Evolutionary conservation across 768 basidiomycete genomes (phyloP), one percentile per base, ranked within the genome.

Genomic region (Chalciporus piperatus): DNA sequence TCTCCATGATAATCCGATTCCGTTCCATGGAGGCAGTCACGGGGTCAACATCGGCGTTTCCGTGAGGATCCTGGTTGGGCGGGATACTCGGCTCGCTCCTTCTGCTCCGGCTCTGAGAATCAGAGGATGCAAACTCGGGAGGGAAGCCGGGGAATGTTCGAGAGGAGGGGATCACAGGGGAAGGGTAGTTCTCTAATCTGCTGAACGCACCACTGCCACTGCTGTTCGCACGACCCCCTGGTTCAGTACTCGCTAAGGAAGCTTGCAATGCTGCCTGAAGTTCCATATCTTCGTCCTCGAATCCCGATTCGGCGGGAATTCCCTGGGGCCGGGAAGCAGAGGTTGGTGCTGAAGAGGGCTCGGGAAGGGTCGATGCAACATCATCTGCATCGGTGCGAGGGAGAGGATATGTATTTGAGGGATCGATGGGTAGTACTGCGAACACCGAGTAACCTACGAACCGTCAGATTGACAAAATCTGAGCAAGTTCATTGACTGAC

Each of bases 211-310:
- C 27, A 17, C 46, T n/a, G n/a, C 47, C 33, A 48, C 48, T 55
- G n/a, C 45, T 33, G 48, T 47, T 54, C 9, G 55, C 32, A 25
- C 32, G 14, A 19, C 45, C 39, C 27, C 37, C 19, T 44, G 13
- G 47, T 16, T 41, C 53, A 20, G 57, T 37, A 30, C 66, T 66
- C 62, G 73, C 72, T 39, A 95, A 70, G 4, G 91, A 93, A 3
- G 91, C 92, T 60, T 91, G 90, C 44, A 95, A 72, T 0, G 89
- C 93, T 6, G 84, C 88, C 65, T 97, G 94, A 3, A 96, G 78
- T 51, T 92, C 89, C 59, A 84, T 78, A 65, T 97, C 93, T 62
- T 93, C 92, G 56, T 92, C 88, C 52, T 89, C 92, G 41, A 88
- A 70, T 3, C 73, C 79, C 27, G 52, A 19, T 5, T 59, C 56